Base-by-base conservation (phyloP, 176 grass and related monocot genomes). In the Oryza australiensis region DNA sequence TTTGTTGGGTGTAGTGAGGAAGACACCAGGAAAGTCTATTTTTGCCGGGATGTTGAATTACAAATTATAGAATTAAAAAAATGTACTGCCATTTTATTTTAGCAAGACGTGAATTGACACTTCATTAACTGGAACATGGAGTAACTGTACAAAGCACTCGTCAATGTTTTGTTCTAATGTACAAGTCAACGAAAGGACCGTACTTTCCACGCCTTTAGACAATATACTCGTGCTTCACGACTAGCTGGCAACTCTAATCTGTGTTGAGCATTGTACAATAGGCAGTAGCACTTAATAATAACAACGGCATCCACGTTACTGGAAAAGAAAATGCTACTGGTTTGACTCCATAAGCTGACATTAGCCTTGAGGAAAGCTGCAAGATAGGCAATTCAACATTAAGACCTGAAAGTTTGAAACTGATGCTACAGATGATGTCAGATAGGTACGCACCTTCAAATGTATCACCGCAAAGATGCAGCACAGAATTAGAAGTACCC, bases 311-410 rank as follows among this genome's bases (percentile, higher is more conserved):
- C 94, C 94, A 97, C 51, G 88, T 72, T 68, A 97, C 62, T 37
- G 88, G 80, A 5, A 87, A 90, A 85, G 92, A 97, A 23, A 94
- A 85, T 57, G 46, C 77, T 53, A 97, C 85, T 32, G 83, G 94
- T 75, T 62, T 82, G 14, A 26, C 51, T 80, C 94, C 92, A 86
- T 94, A 97, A 40, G 90, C 92, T 57, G 76, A 73, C 86, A 93
- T 97, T 75, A 97, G 75, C 69, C 33, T 74, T 12, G 78, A 91
- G 83, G 85, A 92, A 9, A 94, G 68, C 92, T 94, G 88, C 75
- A 80, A n/a, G 82, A 24, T 60, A 42, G 14, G 24, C 68, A 77
- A 69, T 40, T 64, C n/a, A 45, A 53, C 4, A 66, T 12, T 12
- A 59, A 83, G 26, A 77, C 12, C 34, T 59, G 42, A 40, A 72